phyloP scores from a whole-genome alignment of 2,329 filamentous ascomycete genomes.

The Podosphaera xanthii region DNA sequence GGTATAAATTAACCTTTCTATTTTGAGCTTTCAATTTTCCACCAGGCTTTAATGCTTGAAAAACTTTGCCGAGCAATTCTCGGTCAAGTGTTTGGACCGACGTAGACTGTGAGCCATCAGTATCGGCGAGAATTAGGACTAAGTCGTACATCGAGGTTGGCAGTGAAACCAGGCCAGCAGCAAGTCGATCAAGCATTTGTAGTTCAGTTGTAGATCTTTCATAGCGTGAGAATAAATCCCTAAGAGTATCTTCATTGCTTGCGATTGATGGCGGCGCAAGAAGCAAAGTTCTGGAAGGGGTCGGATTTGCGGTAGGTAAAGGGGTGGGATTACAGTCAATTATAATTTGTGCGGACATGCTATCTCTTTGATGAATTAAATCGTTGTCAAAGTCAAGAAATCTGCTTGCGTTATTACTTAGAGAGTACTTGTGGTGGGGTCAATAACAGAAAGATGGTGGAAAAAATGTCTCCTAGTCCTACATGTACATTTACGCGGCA shows the following conservation, averaged over 20 bases:
- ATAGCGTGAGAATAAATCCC: slow-evolving; percentile 45
- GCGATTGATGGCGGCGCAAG: slow-evolving; percentile 81
- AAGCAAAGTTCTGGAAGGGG: slow-evolving; percentile 40
- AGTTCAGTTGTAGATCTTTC: slow-evolving; percentile 63
- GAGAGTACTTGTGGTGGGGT: too few species aligned
- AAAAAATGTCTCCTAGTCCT: too few species aligned
- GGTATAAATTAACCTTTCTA: slow-evolving; percentile 28
- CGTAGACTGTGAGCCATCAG: slow-evolving; percentile 40
- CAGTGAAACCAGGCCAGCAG: slow-evolving; percentile 57
- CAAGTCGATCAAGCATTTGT: slow-evolving; percentile 91
- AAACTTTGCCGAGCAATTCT: slow-evolving; percentile 43
- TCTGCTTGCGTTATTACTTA: too few species aligned
- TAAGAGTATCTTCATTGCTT: slow-evolving; percentile 58
- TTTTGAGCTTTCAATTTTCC: slow-evolving; percentile 48
- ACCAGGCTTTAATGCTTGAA: slow-evolving; percentile 45
- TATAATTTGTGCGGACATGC: too few species aligned
- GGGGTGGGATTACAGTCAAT: too few species aligned
- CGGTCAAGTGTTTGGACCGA: slow-evolving; percentile 41
- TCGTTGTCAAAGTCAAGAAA: too few species aligned
- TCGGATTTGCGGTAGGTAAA: not conserved
- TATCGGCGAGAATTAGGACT: slow-evolving; percentile 63
- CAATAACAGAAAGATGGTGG: too few species aligned
- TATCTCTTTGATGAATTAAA: too few species aligned
- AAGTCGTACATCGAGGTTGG: slow-evolving; percentile 59
- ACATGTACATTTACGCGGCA: too few species aligned